Conservation (phyloP, 2,329 filamentous ascomycete species). For the Fusarium aywerte region DNA sequence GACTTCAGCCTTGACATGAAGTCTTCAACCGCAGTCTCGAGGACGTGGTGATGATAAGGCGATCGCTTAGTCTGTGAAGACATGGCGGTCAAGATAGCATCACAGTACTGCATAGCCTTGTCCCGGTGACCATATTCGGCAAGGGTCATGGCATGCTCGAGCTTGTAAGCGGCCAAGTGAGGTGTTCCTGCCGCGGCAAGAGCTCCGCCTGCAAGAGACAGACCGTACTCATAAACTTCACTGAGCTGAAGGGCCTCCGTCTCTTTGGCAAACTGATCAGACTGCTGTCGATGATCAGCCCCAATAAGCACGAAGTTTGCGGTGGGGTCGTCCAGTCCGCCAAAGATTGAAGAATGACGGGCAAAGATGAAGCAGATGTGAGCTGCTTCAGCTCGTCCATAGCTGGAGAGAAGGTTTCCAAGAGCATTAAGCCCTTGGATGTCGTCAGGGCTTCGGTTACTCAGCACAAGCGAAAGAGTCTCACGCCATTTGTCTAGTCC, state of each 20-base stretch:
- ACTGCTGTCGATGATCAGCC: constrained; percentile 78
- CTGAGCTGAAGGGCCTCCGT: constrained; percentile 91
- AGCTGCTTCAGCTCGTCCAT: constrained; percentile 89
- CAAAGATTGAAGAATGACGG: constrained; percentile 74
- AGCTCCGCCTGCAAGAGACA: constrained; percentile 72
- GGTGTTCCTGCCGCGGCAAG: constrained; percentile 70
- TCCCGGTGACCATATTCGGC: constrained; percentile 84
- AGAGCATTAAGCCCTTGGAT: constrained; percentile 80
- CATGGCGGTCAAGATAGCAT: constrained; percentile 80
- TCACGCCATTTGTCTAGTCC: constrained; percentile 95
- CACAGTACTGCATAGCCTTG: constrained; percentile 92
- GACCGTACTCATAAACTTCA: constrained; percentile 92
- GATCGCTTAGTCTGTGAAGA: constrained; percentile 85
- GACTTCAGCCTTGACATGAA: constrained; percentile 84
- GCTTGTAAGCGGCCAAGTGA: constrained; percentile 90
- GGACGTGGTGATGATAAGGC: constrained; percentile 81
- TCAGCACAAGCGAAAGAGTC: constrained; percentile 84
- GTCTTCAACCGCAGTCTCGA: constrained; percentile 84
- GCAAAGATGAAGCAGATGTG: constrained; percentile 96
- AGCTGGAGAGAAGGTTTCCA: constrained; percentile 83
- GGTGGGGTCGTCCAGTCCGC: constrained; percentile 83
- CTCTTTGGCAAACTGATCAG: constrained; percentile 79
- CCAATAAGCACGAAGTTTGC: constrained; percentile 86
- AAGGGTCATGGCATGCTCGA: constrained; percentile 85
- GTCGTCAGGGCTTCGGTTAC: constrained; percentile 87